Evolutionary conservation across 2,329 filamentous ascomycete species (phyloP), one percentile per base, ranked within the genome.

Genomic region (Hyphodiscus sp.): DNA sequence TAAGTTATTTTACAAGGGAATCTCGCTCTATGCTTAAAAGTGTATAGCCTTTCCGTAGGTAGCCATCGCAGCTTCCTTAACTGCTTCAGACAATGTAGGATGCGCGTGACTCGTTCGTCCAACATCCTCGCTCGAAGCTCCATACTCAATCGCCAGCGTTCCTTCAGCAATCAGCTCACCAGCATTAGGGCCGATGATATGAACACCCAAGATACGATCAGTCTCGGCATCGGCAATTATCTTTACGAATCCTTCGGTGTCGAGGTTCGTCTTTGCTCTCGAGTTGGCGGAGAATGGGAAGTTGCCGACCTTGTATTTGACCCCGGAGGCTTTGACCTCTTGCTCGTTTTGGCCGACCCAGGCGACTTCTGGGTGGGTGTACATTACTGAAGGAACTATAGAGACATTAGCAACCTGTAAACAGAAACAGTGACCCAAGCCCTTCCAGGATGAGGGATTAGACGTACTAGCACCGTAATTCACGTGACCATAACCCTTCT

Each of bases 101-200:
- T 99, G 94, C 52, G 94, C 94, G 75, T 99, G 94, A 74, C 89
- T 94, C 61, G 94, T 97, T 69, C 94, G 83, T 58, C 87, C 91
- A 69, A 96, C 89, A 73, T 96, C 94, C 77, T 99, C 94, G 66
- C 85, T 91, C 61, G 88, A 94, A 29, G 94, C 94, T 61, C 94
- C 94, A 69, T 99, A 99, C 77, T 99, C 94, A 49, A 99, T 78
- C 53, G 94, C 94, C 67, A 99, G 78, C 13, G 91, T 94, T 61
- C 87, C 94, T 77, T 99, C 94, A 1, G 94, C 94, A 76, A 99
- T 96, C 94, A 99, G 97, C 80, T 99, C 94, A 68, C 94, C 94
- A 44, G 94, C 94, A 71, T 94, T 94, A 65, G 94, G 81, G 56
- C 94, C 94, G 65, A 99, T 86, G 73, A 99, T 97, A 80, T 99